Conservation (phyloP, 2,329 filamentous ascomycete species). For the Stromatinia cepivora region DNA sequence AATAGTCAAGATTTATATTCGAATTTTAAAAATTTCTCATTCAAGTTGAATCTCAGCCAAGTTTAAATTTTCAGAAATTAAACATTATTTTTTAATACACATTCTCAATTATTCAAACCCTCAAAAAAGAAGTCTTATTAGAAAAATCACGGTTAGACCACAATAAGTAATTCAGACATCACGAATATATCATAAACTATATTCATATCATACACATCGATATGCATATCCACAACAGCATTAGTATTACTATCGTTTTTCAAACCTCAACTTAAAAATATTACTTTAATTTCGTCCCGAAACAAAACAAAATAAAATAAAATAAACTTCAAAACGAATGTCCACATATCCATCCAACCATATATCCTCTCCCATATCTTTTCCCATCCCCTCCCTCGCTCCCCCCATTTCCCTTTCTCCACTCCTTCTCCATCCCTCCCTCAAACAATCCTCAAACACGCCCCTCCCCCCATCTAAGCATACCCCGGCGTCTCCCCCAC, state of each 20-base stretch:
- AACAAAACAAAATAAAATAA: background rate
- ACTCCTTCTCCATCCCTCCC: too few relatives aligned
- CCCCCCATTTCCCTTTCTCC: too few relatives aligned
- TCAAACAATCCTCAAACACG: too few relatives aligned
- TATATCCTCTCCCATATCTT: background rate
- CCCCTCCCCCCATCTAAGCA: background rate
- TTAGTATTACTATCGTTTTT: background rate
- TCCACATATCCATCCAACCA: background rate
- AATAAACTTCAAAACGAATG: background rate
- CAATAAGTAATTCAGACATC: background rate
- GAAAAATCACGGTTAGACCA: background rate
- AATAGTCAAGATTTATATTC: too few relatives aligned
- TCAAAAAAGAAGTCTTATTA: too few relatives aligned
- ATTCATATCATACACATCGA: background rate
- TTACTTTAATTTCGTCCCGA: background rate
- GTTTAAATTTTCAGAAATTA: too few relatives aligned
- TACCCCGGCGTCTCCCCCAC: background rate
- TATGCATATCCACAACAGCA: background rate
- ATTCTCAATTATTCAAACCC: too few relatives aligned
- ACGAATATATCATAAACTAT: too few relatives aligned
- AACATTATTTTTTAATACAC: too few relatives aligned
- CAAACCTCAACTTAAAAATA: background rate
- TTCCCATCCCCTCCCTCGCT: fast-evolving
- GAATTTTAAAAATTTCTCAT: too few relatives aligned
- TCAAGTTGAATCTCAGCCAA: too few relatives aligned